Conservation (phyloP, 305 asterid genomes). For the Fraxinus platypoda region DNA sequence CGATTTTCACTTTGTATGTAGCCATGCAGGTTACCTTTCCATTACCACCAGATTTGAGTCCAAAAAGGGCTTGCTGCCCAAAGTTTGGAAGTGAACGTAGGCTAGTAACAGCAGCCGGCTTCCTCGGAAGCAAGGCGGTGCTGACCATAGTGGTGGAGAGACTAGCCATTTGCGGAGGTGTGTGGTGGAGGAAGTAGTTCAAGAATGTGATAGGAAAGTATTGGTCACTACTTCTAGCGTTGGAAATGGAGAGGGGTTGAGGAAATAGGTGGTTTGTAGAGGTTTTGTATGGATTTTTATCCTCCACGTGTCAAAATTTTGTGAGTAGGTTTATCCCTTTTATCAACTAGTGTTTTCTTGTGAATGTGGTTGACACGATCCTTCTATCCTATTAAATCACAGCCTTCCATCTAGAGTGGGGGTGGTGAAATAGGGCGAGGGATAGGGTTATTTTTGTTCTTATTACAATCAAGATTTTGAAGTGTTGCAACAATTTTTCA, state of each 20-base stretch:
- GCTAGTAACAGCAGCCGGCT: slow-evolving; percentile 28
- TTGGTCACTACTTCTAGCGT: neutral
- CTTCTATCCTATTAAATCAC: neutral
- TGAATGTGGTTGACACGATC: neutral
- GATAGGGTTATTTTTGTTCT: neutral
- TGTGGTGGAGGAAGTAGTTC: neutral
- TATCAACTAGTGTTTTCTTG: neutral
- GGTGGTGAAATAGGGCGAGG: no score
- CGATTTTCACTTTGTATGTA: slow-evolving; percentile 59
- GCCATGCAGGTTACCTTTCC: slow-evolving; percentile 60
- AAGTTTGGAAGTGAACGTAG: slow-evolving; percentile 37
- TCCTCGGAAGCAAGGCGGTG: slow-evolving; percentile 56
- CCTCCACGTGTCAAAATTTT: slow-evolving; percentile 31
- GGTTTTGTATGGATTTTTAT: slow-evolving; percentile 10
- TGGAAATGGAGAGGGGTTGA: slow-evolving; percentile 10
- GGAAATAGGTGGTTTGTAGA: slow-evolving; percentile 28
- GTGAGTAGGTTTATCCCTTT: slow-evolving; percentile 24
- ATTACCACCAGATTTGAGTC: slow-evolving; percentile 38
- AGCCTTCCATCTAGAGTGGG: neutral
- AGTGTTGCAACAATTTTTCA: neutral
- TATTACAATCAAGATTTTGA: neutral
- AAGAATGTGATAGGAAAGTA: neutral
- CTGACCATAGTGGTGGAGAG: slow-evolving; percentile 50
- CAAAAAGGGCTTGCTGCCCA: slow-evolving; percentile 45
- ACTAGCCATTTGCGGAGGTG: slow-evolving; percentile 36